Percentiles rank a stretch among this genome's conserved stretches.
phyloP scores from a whole-genome alignment of 2,329 filamentous ascomycete species.

The Botrytis paeoniae region DNA sequence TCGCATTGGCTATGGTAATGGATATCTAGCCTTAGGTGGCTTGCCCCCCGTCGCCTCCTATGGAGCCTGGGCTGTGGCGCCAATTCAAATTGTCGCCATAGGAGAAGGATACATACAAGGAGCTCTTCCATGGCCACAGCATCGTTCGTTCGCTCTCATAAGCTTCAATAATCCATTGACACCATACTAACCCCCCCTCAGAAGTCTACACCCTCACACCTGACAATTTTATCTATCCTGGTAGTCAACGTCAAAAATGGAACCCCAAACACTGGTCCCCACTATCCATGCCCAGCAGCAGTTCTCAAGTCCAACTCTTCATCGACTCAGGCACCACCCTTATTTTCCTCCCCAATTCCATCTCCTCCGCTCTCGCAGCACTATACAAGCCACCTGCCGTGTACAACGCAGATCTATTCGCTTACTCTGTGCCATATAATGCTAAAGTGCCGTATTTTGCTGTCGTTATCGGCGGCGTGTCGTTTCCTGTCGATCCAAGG shows the following conservation, averaged over 20 bases:
- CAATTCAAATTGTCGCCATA: constrained; percentile 22
- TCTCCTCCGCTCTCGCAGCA: constrained; percentile 20
- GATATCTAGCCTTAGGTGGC: constrained; percentile 49
- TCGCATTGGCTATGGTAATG: constrained; percentile 37
- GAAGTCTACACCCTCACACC: constrained; percentile 24
- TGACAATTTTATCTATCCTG: constrained; percentile 20
- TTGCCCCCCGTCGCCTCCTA: constrained; percentile 43
- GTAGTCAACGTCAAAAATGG: not conserved
- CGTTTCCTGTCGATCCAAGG: constrained; percentile 19
- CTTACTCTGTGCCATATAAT: constrained; percentile 22
- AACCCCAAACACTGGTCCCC: not conserved
- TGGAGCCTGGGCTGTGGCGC: constrained; percentile 19
- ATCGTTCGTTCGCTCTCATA: not conserved
- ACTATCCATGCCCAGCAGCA: not conserved
- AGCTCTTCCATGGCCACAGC: constrained; percentile 17
- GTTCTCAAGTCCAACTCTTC: constrained; percentile 3
- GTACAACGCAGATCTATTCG: not conserved
- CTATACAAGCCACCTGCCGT: constrained; percentile 21
- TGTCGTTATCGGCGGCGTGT: constrained; percentile 23
- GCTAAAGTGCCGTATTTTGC: constrained; percentile 23
- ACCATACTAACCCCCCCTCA: not conserved
- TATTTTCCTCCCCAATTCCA: constrained; percentile 18
- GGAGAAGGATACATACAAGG: constrained; percentile 12
- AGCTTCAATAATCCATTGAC: not conserved
- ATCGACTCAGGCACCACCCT: constrained; percentile 25